Evolutionary conservation across 2,329 filamentous ascomycete species (phyloP).

Genomic region (Hymenoscyphus fraxineus): DNA sequence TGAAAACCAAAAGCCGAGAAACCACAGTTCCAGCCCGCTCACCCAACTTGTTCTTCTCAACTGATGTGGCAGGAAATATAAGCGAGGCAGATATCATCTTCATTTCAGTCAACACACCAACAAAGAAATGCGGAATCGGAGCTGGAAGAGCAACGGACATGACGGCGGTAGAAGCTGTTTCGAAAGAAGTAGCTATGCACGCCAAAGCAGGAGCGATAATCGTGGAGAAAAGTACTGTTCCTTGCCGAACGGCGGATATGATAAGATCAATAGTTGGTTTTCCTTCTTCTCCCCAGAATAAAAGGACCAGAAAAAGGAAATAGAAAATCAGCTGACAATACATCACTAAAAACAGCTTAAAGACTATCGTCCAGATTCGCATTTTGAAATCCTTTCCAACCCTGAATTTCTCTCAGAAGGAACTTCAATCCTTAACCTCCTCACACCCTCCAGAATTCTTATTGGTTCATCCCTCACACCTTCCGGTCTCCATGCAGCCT

Average conservation of each 20-base stretch:
- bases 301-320: not conserved
- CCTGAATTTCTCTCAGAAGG: slow-evolving; percentile 79
- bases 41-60: slow-evolving; percentile 72
- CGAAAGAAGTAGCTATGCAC: slow-evolving; percentile 61
- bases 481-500: slow-evolving; percentile 58
- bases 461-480: slow-evolving; percentile 65
- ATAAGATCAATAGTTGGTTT: slow-evolving; percentile 61
- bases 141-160: slow-evolving; percentile 70
- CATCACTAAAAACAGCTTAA: slow-evolving; percentile 42
- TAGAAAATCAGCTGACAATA: slow-evolving; percentile 21
- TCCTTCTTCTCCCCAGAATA: not conserved
- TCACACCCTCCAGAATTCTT: slow-evolving; percentile 68
- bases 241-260: slow-evolving; percentile 68
- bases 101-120: slow-evolving; percentile 75
- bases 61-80: slow-evolving; percentile 59
- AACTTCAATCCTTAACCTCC: slow-evolving; percentile 67
- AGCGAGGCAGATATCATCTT: slow-evolving; percentile 68
- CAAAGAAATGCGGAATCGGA: slow-evolving; percentile 66
- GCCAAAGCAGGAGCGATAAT: slow-evolving; percentile 67
- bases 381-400: slow-evolving; percentile 76
- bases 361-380: slow-evolving; percentile 56
- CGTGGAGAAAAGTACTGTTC: slow-evolving; percentile 79
- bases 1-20: not conserved
- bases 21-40: slow-evolving; percentile 41
- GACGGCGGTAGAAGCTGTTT: slow-evolving; percentile 67